phyloP scores from a whole-genome alignment of 2,329 filamentous ascomycete genomes.

The Alternaria sp. region DNA sequence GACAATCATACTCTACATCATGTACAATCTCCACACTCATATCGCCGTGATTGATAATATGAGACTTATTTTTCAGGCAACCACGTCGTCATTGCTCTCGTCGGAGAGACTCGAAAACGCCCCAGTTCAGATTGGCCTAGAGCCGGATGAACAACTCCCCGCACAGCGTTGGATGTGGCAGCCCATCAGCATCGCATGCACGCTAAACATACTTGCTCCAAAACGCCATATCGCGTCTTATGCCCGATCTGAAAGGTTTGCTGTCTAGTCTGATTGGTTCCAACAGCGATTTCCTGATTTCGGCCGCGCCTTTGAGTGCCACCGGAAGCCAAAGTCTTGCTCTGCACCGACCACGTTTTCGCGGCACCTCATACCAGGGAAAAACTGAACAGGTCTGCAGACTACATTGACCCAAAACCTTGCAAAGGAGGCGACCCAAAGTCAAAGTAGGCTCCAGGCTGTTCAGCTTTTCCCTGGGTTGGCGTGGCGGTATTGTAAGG shows the following conservation, averaged over 20 bases:
- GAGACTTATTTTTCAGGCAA: neutral
- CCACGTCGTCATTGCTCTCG: neutral
- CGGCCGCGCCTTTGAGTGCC: neutral
- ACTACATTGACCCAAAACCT: no score
- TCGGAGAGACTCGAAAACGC: constrained; percentile 1
- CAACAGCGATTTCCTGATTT: neutral
- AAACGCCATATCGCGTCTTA: neutral
- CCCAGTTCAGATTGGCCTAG: neutral
- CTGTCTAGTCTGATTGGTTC: neutral
- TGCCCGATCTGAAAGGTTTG: neutral
- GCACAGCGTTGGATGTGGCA: neutral
- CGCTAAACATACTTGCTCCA: neutral
- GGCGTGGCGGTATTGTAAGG: neutral
- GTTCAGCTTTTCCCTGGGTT: no score
- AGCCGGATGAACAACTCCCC: constrained; percentile 5
- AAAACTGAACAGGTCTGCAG: no score
- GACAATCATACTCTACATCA: neutral
- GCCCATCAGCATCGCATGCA: neutral
- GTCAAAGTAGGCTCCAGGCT: no score
- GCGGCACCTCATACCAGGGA: neutral
- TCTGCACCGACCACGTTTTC: neutral
- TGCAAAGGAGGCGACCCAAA: no score
- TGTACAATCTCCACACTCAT: neutral
- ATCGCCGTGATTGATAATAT: neutral
- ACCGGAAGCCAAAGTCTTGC: neutral